Base-by-base conservation (phyloP, 106 monocot species). In the Allium fistulosum region DNA sequence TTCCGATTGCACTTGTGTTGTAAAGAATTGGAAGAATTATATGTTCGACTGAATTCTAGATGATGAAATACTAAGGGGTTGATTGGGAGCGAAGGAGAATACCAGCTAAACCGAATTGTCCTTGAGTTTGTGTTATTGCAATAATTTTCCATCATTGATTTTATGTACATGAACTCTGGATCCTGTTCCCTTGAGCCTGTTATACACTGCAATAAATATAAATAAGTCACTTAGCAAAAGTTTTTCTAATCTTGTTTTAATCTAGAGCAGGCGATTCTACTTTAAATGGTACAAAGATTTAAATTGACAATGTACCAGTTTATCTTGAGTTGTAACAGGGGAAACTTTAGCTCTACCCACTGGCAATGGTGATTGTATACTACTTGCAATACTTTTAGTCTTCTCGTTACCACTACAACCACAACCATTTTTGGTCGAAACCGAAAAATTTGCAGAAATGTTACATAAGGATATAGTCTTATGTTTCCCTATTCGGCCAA, bases 51-150 rank as follows among this genome's bases (percentile, higher is more conserved):
- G 17, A 84, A 78, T 78, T 96, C 96, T n/a, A 96, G 80, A 57
- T 75, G 79, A 71, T 88, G 81, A 76, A 96, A 92, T 53, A 92
- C 62, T 68, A 80, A 63, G 14, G 91, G 96, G 61, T 96, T 88
- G 17, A 96, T 48, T 9, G 88, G 91, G 7, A 76, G 77, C 3
- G 81, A 72, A 6, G 79, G 67, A 4, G 90, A 90, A 74, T 81
- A 75, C 72, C 84, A 79, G 67, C 55, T 85, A 1, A 64, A 2
- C 3, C 37, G 73, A 16, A 51, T 26, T 37, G 69, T 61, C 46
- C 37, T 4, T 13, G 76, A 8, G 15, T 26, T 46, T 59, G 50
- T 55, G 49, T 88, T 37, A 37, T 37, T 53, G n/a, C 82, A 82
- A 7, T 81, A 72, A 8, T 68, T 70, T n/a, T 81, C 69, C 4